phyloP scores from a whole-genome alignment of 345 rosid genomes.

The Angophora floribunda region DNA sequence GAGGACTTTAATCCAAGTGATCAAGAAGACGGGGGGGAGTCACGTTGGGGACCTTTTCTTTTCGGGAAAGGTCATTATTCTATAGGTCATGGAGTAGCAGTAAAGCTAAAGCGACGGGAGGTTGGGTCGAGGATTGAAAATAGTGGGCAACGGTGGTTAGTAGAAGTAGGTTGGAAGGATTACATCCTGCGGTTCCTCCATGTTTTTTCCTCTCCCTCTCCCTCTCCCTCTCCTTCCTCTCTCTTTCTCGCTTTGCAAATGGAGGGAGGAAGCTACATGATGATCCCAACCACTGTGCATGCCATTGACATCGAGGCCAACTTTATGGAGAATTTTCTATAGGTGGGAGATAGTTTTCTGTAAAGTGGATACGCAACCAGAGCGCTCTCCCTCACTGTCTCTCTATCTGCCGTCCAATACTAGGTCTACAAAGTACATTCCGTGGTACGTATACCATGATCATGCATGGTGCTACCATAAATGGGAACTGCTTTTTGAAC shows the following conservation, averaged over 20 bases:
- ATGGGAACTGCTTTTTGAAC: neutral
- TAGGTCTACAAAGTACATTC: neutral
- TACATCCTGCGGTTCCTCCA: constrained; percentile 11
- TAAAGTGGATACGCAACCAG: neutral
- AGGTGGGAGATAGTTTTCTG: neutral
- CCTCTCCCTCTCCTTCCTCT: neutral
- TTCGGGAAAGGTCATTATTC: neutral
- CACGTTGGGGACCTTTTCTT: neutral
- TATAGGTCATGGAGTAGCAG: constrained; percentile 56
- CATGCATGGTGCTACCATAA: neutral
- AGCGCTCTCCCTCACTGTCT: neutral
- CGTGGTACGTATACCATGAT: neutral
- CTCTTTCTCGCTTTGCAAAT: neutral
- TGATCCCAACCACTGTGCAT: neutral
- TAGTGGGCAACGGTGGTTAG: neutral
- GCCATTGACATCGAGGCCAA: neutral
- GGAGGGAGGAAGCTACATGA: neutral
- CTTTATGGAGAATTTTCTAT: neutral
- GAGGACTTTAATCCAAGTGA: neutral
- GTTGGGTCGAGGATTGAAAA: neutral
- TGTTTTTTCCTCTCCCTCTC: neutral
- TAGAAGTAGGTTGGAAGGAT: constrained; percentile 24
- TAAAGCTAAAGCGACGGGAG: constrained; percentile 48
- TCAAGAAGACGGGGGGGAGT: neutral
- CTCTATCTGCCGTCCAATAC: neutral